Evolutionary conservation across 352 stramenopile genomes (phyloP), one percentile per base, ranked within the genome.

Genomic region (Globisporangium nagaii): DNA sequence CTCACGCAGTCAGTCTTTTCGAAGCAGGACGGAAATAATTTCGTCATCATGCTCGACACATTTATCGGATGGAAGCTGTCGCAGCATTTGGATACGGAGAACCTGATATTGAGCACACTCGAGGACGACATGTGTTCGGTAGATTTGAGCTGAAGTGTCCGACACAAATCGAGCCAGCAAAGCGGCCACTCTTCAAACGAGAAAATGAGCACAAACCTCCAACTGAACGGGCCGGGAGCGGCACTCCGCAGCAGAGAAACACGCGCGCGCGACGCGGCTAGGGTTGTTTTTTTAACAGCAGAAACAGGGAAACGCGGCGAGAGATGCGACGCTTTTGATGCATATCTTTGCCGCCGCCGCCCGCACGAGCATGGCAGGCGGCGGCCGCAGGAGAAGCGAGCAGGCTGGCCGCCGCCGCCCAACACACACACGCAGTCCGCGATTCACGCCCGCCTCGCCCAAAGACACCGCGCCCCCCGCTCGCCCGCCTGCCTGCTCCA

Each of bases 261-360:
- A 58, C 53, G 52, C 37, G 27, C 8, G 20, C 15, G 43, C n/a
- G 50, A 6, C 6, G 25, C 4, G 41, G 11, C 12, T 58, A 58
- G 52, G 51, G 52, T 24, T 50, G 25, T 53, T 59, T 52, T 51
- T 59, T 59, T 51, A 45, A 49, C 39, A 54, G 25, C n/a, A 1
- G n/a, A 31, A 12, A 9, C 44, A 40, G 10, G 28, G 45, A 49
- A 40, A 47, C 39, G 54, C 35, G 54, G n/a, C 15, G 8, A 56
- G 55, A 62, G 37, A 47, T 44, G 55, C 47, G 49, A 48, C 48
- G 53, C 40, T 45, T 36, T 49, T 49, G 32, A 30, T 62, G 68
- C 72, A 68, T 77, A 75, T 82, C 70, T 78, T 77, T 82, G 70
- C 53, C 31, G 43, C 69, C 61, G 50, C 53, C 19, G 39, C 40